phyloP scores from a whole-genome alignment of 163 green algal genomes.

The Chlamydomonas reinhardtii region DNA sequence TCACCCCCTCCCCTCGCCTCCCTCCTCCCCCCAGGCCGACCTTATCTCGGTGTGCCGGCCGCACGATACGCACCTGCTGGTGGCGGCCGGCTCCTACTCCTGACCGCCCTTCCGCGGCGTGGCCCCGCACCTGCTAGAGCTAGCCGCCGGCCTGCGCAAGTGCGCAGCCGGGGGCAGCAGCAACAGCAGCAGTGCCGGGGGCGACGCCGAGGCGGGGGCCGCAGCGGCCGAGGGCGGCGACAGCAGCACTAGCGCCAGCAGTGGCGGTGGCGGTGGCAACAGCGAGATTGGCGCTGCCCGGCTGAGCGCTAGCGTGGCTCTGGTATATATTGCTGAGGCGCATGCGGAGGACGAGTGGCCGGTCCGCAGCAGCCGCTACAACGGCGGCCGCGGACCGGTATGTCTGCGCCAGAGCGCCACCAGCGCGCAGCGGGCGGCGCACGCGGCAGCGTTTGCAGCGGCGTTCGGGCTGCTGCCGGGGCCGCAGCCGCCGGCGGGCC shows the following conservation, averaged over 20 bases:
- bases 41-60: background rate
- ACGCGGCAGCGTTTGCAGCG: background rate
- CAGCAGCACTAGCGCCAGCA: no score
- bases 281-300: no score
- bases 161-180: background rate
- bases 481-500: no score
- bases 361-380: conserved; percentile 4
- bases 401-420: background rate
- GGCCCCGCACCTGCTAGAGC: background rate
- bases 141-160: background rate
- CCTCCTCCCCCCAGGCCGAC: no score
- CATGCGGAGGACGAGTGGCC: conserved; percentile 16
- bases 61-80: background rate
- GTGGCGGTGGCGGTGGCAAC: no score
- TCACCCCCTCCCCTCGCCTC: no score
- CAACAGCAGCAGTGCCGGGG: no score
- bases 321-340: background rate
- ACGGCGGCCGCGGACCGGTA: conserved; percentile 4
- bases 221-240: no score
- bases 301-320: background rate
- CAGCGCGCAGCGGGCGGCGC: conserved; percentile 3
- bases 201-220: no score
- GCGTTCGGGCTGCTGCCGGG: conserved; percentile 1
- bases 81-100: conserved; percentile 9
- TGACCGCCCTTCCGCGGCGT: conserved; percentile 20